Evolutionary conservation across 805 yeast species (phyloP).

Genomic region (Hanseniaspora jakobsenii): DNA sequence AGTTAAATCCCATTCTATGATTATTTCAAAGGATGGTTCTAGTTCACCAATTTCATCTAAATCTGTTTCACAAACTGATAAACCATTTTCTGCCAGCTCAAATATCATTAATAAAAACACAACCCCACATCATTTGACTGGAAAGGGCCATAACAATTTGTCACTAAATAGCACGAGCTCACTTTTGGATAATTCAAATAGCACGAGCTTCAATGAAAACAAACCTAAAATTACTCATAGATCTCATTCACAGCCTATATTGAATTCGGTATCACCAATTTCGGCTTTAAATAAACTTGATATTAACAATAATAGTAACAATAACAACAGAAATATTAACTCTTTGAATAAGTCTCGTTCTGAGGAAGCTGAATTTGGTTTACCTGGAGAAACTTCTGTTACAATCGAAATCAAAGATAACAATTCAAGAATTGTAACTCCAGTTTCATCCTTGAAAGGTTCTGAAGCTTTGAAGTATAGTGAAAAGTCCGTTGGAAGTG

Average conservation of each 20-base stretch:
- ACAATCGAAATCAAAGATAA: too few species aligned
- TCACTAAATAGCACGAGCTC: slow-evolving; percentile 8
- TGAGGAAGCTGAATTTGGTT: too few species aligned
- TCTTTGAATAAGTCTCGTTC: neutral
- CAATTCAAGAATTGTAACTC: too few species aligned
- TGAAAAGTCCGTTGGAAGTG: neutral
- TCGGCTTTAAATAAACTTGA: neutral
- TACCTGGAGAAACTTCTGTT: too few species aligned
- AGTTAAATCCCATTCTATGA: slow-evolving; percentile 8
- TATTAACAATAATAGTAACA: neutral
- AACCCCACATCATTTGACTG: neutral
- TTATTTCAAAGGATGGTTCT: slow-evolving; percentile 6
- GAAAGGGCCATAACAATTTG: neutral
- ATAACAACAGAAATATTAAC: too few species aligned
- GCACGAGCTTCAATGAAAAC: neutral
- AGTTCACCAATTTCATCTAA: slow-evolving; percentile 5
- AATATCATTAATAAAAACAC: neutral
- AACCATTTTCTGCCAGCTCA: slow-evolving; percentile 8
- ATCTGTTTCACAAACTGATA: neutral
- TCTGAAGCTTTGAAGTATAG: too few species aligned
- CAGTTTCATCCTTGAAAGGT: too few species aligned
- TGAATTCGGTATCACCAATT: neutral
- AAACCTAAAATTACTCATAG: slow-evolving; percentile 14
- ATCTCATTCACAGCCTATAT: slow-evolving; percentile 9
- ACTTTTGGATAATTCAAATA: neutral